phyloP scores from a whole-genome alignment of 1,284 basidiomycete species.

The Cutaneotrichosporon spelunceum region DNA sequence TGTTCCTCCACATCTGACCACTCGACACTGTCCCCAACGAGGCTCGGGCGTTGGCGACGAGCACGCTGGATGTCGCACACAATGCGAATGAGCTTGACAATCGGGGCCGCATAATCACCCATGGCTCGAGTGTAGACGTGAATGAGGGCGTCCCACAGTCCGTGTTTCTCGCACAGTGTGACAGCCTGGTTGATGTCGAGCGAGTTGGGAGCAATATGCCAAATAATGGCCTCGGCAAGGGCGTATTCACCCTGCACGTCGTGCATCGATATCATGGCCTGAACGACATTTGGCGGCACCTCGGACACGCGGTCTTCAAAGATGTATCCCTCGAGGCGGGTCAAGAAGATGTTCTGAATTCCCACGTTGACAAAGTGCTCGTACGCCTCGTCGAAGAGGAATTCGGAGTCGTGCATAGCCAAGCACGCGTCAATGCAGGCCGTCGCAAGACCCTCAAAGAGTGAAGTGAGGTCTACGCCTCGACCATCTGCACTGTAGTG shows the following conservation, averaged over 20 bases:
- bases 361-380: conserved; percentile 81
- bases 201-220: conserved; percentile 88
- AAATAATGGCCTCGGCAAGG: conserved; percentile 82
- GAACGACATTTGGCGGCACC: conserved; percentile 81
- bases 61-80: conserved; percentile 65
- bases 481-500: conserved; percentile 76
- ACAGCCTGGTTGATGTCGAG: conserved; percentile 94
- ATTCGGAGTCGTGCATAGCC: conserved; percentile 72
- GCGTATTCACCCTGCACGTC: conserved; percentile 69
- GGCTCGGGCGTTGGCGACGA: conserved; percentile 44
- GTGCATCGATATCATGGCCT: conserved; percentile 76
- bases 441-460: conserved; percentile 84
- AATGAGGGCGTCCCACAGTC: conserved; percentile 88
- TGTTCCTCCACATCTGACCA: conserved; percentile 54
- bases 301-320: conserved; percentile 68
- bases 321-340: conserved; percentile 78
- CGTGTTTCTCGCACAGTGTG: conserved; percentile 72
- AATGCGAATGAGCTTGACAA: conserved; percentile 77
- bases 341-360: conserved; percentile 83
- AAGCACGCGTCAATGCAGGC: conserved; percentile 79
- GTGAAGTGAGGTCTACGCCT: conserved; percentile 82
- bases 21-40: conserved; percentile 30
- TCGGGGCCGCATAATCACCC: conserved; percentile 80
- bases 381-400: conserved; percentile 89
- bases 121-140: conserved; percentile 89